These are phyloP conservation scores for Scutellaria barbata DNA, from an alignment of 257 asterid species.

Conservation along the genomic window DNA sequence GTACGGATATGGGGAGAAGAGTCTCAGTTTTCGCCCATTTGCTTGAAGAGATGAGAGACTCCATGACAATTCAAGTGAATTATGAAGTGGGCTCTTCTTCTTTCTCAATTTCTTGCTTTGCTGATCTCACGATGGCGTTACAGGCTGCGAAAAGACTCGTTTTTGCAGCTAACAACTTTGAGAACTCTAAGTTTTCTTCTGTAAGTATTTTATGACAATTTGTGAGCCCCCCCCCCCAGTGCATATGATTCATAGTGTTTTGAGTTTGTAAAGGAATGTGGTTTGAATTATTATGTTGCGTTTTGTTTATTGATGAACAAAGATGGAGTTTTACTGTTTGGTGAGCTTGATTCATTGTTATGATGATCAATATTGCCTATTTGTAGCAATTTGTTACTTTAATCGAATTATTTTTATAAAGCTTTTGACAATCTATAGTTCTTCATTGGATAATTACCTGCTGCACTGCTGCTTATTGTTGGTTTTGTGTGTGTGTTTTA, in stretches of 20 bases:
- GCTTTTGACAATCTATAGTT: neutral
- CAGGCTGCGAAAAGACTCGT: slow-evolving; percentile 52
- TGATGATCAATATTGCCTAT: too few species aligned
- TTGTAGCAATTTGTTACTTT: neutral
- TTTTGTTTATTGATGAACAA: slow-evolving; percentile 18
- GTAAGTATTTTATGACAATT: slow-evolving; percentile 38
- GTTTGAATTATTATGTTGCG: slow-evolving; percentile 1
- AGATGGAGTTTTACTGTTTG: slow-evolving; percentile 17
- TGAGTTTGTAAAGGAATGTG: neutral
- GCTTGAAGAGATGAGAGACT: slow-evolving; percentile 69
- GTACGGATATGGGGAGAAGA: slow-evolving; percentile 66
- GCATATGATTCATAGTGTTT: neutral
- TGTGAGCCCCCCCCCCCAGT: neutral
- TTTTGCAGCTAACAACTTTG: slow-evolving; percentile 47
- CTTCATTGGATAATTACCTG: too few species aligned
- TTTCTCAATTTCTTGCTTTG: slow-evolving; percentile 48
- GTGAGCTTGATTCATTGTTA: too few species aligned
- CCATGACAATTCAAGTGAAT: slow-evolving; percentile 34
- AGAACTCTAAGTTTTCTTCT: slow-evolving; percentile 35
- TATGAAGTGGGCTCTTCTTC: slow-evolving; percentile 46
- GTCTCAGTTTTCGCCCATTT: slow-evolving; percentile 68
- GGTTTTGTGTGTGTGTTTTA: neutral
- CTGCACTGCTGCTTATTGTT: neutral
- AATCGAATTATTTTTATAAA: neutral
- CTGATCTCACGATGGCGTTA: slow-evolving; percentile 57